A percentile compares a stretch with the other conserved stretches of the same genome.
These are phyloP conservation scores for Pelargonium cotyledonis DNA, from an alignment of 441 rosid genomes.

Conservation along the genomic window DNA sequence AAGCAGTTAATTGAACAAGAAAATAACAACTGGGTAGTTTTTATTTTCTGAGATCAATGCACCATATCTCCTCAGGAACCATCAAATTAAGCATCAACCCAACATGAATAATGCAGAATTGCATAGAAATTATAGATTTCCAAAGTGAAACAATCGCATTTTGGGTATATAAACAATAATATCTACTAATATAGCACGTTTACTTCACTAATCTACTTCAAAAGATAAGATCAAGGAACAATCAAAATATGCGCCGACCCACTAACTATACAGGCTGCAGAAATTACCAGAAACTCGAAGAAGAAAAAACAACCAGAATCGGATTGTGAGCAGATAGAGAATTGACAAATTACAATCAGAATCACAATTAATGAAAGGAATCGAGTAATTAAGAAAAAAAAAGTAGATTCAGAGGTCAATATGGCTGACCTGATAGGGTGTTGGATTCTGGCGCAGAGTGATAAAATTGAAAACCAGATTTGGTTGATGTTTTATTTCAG, in stretches of 20 bases:
- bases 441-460: not conserved
- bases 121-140: not conserved
- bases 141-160: not conserved
- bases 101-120: not conserved
- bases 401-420: not conserved
- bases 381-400: not conserved
- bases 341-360: not conserved
- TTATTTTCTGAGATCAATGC: not conserved
- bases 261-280: not conserved
- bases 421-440: constrained; percentile 5
- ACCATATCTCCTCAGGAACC: no score
- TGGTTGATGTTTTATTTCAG: no score
- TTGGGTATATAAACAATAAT: no score
- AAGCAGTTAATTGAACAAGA: not conserved
- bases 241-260: not conserved
- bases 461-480: no score
- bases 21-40: not conserved
- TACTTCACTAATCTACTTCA: not conserved
- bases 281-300: not conserved
- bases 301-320: not conserved
- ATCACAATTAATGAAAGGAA: not conserved
- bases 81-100: not conserved
- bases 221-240: not conserved
- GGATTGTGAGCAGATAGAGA: not conserved
- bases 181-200: no score